Base-by-base conservation (phyloP, 805 yeast genomes). In the Blastobotrys chiropterorum region DNA sequence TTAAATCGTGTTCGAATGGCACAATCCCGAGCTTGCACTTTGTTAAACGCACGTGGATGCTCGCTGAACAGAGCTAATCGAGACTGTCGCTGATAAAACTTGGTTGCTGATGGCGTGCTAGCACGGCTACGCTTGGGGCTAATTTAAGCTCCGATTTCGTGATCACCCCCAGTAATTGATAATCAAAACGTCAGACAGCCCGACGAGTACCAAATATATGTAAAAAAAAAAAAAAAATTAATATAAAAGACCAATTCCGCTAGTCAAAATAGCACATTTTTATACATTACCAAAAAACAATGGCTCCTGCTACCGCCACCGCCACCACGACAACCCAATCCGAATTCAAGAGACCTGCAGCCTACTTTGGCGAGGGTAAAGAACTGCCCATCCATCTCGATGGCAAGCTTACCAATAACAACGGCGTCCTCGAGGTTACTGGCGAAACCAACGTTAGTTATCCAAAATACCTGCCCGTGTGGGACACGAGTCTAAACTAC, bases 401-500 rank as follows among this genome's bases (percentile, higher is more conserved):
- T 8, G 43, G 43, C 19, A 40, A 40, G 20, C 43, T 40, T 13
- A 17, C 16, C 20, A 40, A 40, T 20, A 40, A 40, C 11, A 40
- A 40, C 20, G 43, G 43, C 16, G 43, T 40, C 19, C 16, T 40
- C 20, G 43, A 40, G 19, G 20, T 40, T 3, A 15, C 20, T 8
- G 43, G 43, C 11, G 43, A 40, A 16, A 17, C 16, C 16, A 17
- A 40, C 16, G 43, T 40, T 3, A 5, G 20, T 20, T 40, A 40
- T 16, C 43, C 43, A 8, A 15, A 40, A 5, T 83, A 78, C 69
- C 72, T 82, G 46, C 89, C 89, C 14, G 76, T 85, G 1, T 83
- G 85, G 85, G 80, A 82, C 62, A 82, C 82, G n/a, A 69, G 63
- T 17, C 76, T 80, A 60, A 76, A 77, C 58, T 74, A 67, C 60